Percentiles rank a stretch among this genome's conserved stretches.
phyloP scores from a whole-genome alignment of 345 rosid genomes.

The Hevea brasiliensis region DNA sequence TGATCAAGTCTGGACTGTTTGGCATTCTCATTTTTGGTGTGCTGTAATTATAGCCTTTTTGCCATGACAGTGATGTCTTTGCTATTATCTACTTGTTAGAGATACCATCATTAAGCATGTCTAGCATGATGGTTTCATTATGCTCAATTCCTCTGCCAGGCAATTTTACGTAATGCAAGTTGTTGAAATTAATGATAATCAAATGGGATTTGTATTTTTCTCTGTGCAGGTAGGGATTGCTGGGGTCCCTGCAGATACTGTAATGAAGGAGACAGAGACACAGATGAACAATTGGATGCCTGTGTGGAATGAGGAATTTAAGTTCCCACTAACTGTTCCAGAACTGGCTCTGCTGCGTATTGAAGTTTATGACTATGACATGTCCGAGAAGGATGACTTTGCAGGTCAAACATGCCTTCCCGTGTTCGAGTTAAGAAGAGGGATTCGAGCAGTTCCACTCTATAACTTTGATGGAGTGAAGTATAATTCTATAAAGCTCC shows the following conservation, averaged over 20 bases:
- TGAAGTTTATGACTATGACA: slow-evolving; percentile 65
- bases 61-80: not conserved
- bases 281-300: slow-evolving; percentile 58
- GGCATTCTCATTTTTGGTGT: too few relatives aligned
- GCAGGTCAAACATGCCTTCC: slow-evolving; percentile 74
- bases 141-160: not conserved
- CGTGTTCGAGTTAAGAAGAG: slow-evolving; percentile 53
- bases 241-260: slow-evolving; percentile 56
- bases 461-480: slow-evolving; percentile 51
- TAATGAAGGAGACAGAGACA: slow-evolving; percentile 56
- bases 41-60: too few relatives aligned
- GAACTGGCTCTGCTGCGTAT: slow-evolving; percentile 62
- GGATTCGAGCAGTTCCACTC: slow-evolving; percentile 62
- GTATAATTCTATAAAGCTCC: slow-evolving; percentile 49
- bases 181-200: not conserved
- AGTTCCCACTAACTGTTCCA: slow-evolving; percentile 58
- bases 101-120: not conserved
- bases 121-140: not conserved
- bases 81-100: not conserved
- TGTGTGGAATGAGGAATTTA: slow-evolving; percentile 67
- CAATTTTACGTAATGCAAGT: not conserved
- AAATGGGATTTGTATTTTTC: not conserved
- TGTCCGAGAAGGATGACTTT: slow-evolving; percentile 67
- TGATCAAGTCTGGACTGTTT: not conserved
- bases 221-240: slow-evolving; percentile 58